Conservation (phyloP, 441 rosid species). For the Arabidopsis lyrata region DNA sequence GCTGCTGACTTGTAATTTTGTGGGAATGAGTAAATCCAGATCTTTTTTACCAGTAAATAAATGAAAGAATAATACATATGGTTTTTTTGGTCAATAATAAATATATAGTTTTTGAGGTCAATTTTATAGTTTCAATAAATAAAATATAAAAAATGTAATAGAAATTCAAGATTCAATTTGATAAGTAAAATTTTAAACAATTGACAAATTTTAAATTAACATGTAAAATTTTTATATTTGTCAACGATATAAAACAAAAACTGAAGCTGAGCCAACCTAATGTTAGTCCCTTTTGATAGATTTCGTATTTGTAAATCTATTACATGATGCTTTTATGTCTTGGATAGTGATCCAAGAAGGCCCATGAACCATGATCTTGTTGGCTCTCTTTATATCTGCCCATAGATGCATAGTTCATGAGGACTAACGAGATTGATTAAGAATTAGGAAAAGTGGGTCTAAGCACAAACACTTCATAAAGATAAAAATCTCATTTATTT, state of each 20-base stretch:
- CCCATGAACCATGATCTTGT: background rate
- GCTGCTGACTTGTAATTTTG: constrained; percentile 20
- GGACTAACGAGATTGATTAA: too few species aligned
- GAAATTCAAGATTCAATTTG: background rate
- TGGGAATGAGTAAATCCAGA: background rate
- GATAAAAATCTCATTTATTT: background rate
- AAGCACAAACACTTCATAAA: too few species aligned
- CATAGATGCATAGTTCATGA: too few species aligned
- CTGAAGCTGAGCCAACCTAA: background rate
- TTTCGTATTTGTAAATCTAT: background rate
- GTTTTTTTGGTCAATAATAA: too few species aligned
- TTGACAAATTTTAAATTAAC: background rate
- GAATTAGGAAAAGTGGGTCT: too few species aligned
- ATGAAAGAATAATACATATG: too few species aligned
- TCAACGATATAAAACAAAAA: background rate
- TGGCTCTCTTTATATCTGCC: background rate
- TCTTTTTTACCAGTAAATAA: too few species aligned
- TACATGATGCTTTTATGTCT: background rate
- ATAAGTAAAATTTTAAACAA: background rate
- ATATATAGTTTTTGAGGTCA: too few species aligned
- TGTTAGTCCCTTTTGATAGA: background rate
- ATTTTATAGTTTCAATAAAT: too few species aligned
- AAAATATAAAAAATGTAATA: too few species aligned
- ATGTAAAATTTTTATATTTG: background rate
- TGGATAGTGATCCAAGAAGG: background rate